Evolutionary conservation across 1,284 basidiomycete genomes (phyloP), one percentile per base, ranked within the genome.

Genomic region (Peniophora sp.): DNA sequence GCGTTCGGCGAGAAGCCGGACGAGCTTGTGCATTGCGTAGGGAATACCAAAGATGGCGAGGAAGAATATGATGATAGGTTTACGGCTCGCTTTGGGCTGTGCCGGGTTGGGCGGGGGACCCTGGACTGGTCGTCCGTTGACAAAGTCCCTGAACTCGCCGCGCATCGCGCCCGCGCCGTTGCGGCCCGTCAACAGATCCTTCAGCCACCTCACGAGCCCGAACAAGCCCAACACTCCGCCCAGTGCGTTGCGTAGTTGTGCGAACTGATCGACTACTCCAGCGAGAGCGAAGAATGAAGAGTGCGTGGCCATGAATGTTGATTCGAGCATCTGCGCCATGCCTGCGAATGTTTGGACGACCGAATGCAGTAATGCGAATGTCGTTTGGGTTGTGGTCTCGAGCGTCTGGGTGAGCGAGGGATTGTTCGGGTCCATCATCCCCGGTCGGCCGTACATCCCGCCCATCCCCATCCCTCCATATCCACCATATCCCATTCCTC

Each of bases 281-380:
- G 98, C 93, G 90, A 99, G 97, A 54, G 96, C 96, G 66, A 98
- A 99, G 73, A 99, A 99, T 42, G 85, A 89, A 3, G 91, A 94
- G 69, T 99, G 97, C 0, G 97, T 99, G 3, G 97, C 97, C 88
- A 98, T 93, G 69, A 97, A 99, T 3, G 97, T 99, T 41, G 83
- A 88, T 67, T 99, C 96, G 59, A 99, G 84, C 83, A 99, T 96
- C 68, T 99, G 97, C 0, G 97, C 90, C 54, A 99, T 88, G 12
- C 95, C 95, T 0, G 88, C 83, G 67, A 99, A 97, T 1, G 96
- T 97, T 57, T 94, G 92, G 42, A 99, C 96, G 63, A 99, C 90
- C 34, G 88, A 90, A 61, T 97, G 92, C 45, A 99, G 76, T 52
- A 99, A 83, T 17, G 90, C 81, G 60, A 99, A 99, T 0, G 95